These are phyloP conservation scores for Aspergillus uvarum DNA, from an alignment of 2,329 filamentous ascomycete species.

Conservation along the genomic window DNA sequence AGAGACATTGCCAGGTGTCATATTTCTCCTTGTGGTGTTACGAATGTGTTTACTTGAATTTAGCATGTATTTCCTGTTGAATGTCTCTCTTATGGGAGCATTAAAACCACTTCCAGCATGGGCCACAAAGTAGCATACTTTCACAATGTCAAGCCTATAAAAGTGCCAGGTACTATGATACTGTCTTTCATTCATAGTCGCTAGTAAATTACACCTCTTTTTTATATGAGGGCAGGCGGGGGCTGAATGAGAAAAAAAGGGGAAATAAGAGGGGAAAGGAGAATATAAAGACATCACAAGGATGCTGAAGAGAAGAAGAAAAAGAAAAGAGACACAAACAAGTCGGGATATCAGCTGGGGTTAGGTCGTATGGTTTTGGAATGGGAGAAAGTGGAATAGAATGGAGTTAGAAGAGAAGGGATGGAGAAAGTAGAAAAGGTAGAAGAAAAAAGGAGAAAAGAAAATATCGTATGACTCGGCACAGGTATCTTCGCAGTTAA, in stretches of 20 bases:
- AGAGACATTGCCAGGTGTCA: no score
- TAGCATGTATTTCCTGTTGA: no score
- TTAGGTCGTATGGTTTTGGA: slow-evolving; percentile 12
- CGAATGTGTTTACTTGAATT: no score
- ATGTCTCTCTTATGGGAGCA: no score
- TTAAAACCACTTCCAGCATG: no score
- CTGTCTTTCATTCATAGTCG: slow-evolving; percentile 14
- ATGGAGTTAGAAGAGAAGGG: slow-evolving; percentile 10
- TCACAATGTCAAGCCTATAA: neutral
- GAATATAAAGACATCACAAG: slow-evolving; percentile 13
- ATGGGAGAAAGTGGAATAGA: slow-evolving; percentile 6
- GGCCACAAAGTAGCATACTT: no score
- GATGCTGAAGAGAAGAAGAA: slow-evolving; percentile 13
- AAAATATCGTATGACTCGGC: slow-evolving; percentile 25
- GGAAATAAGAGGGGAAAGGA: neutral
- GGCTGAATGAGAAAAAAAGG: neutral
- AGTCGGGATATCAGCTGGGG: slow-evolving; percentile 17
- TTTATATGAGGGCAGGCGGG: slow-evolving; percentile 6
- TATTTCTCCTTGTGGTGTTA: no score
- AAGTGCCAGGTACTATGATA: slow-evolving; percentile 7
- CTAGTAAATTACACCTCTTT: slow-evolving; percentile 20
- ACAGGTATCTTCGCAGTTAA: slow-evolving; percentile 37
- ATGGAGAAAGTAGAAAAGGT: slow-evolving; percentile 13
- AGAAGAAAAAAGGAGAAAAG: slow-evolving; percentile 17
- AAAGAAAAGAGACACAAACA: slow-evolving; percentile 16